Evolutionary conservation across 192 early-diverging fungal species (phyloP).

Genomic region (Rhizophagus sp.): DNA sequence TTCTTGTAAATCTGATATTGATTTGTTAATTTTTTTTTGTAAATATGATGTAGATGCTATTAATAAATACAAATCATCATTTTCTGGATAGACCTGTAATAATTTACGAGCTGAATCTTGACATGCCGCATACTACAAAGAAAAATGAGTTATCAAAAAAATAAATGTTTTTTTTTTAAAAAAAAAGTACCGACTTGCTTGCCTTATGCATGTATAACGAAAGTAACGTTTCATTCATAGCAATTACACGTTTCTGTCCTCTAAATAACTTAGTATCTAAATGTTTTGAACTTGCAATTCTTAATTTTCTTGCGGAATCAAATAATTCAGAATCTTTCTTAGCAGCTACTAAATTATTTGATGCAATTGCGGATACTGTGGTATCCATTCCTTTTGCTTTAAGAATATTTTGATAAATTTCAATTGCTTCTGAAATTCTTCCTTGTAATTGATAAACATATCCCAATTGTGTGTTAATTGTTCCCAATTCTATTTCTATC

Average conservation of each 20-base stretch:
- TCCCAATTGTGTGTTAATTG: slow-evolving; percentile 64
- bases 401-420: slow-evolving; percentile 60
- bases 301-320: slow-evolving; percentile 58
- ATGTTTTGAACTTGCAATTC: slow-evolving; percentile 51
- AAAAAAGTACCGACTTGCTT: no score
- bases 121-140: slow-evolving; percentile 49
- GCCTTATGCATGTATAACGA: slow-evolving; percentile 57
- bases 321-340: slow-evolving; percentile 58
- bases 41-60: slow-evolving; percentile 53
- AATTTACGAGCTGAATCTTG: slow-evolving; percentile 52
- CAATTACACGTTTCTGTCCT: slow-evolving; percentile 58
- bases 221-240: slow-evolving; percentile 65
- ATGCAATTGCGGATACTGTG: slow-evolving; percentile 59
- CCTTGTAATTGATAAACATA: slow-evolving; percentile 70
- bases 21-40: slow-evolving; percentile 59
- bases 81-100: slow-evolving; percentile 59
- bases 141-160: background rate
- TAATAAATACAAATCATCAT: slow-evolving; percentile 60
- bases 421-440: slow-evolving; percentile 47
- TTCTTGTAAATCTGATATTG: slow-evolving; percentile 56
- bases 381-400: slow-evolving; percentile 55
- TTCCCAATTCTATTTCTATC: slow-evolving; percentile 64
- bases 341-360: slow-evolving; percentile 67
- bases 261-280: slow-evolving; percentile 61
- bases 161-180: no score